Percentiles rank a stretch among this genome's conserved stretches.
Evolutionary conservation across 345 rosid species (phyloP).

Genomic region (Acer saccharum): DNA sequence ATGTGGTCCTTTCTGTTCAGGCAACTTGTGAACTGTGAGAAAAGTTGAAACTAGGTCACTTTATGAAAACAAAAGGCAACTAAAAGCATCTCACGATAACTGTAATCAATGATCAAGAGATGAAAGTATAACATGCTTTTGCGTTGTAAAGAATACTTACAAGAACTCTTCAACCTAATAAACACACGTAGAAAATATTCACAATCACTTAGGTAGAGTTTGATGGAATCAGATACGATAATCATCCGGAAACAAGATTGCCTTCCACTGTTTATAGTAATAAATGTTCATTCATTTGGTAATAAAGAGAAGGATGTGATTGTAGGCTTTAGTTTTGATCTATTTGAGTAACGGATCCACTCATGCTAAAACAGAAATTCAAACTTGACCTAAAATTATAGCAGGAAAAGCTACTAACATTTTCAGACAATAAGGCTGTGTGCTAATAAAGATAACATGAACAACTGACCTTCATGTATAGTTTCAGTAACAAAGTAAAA

Average conservation of each 20-base stretch:
- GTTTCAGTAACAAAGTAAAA: constrained; percentile 45
- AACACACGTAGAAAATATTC: neutral
- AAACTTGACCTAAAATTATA: neutral
- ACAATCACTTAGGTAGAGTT: constrained; percentile 5
- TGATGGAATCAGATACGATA: constrained; percentile 1
- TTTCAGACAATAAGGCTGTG: neutral
- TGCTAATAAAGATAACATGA: neutral
- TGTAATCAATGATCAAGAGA: constrained; percentile 5
- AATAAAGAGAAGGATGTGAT: neutral
- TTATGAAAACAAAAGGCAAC: constrained; percentile 10
- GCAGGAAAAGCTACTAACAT: neutral
- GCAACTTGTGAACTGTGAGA: constrained; percentile 40
- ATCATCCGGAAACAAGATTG: neutral
- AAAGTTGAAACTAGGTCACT: constrained; percentile 14
- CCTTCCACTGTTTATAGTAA: neutral
- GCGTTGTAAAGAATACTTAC: neutral
- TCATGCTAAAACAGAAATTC: neutral
- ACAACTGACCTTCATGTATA: constrained; percentile 48
- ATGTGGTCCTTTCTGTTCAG: constrained; percentile 40
- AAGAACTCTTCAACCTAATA: constrained; percentile 10
- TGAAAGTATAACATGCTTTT: neutral
- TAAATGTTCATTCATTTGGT: neutral
- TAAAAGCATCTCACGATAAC: constrained; percentile 11
- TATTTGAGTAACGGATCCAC: neutral
- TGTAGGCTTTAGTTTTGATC: neutral